A percentile compares a stretch with the other conserved stretches of the same genome.
phyloP scores from a whole-genome alignment of 352 stramenopile species.

The Globisporangium paddicum region DNA sequence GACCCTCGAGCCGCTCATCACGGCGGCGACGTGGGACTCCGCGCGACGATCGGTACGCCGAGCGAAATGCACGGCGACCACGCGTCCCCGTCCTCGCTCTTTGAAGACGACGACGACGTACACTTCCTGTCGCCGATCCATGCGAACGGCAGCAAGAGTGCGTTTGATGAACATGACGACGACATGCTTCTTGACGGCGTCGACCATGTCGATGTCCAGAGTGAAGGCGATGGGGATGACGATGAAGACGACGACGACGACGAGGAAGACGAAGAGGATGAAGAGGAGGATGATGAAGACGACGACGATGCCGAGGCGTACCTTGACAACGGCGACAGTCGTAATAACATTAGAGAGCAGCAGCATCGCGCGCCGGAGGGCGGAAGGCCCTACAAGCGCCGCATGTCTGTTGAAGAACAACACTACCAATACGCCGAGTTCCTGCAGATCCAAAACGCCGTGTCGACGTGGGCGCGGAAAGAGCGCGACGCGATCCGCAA shows the following conservation, averaged over 20 bases:
- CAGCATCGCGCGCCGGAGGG: not conserved
- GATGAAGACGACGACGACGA: slow-evolving; percentile 23
- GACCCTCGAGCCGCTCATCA: not conserved
- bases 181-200: slow-evolving; percentile 31
- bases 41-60: slow-evolving; percentile 3
- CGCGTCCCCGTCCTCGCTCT: slow-evolving; percentile 3
- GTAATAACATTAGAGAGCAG: not conserved
- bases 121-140: slow-evolving; percentile 46
- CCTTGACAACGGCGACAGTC: slow-evolving; percentile 18
- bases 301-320: slow-evolving; percentile 34
- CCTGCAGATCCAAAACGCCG: slow-evolving; percentile 42
- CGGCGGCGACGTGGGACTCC: not conserved
- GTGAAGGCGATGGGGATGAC: slow-evolving; percentile 25
- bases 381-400: slow-evolving; percentile 10
- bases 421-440: slow-evolving; percentile 48
- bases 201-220: not conserved
- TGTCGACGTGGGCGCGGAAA: slow-evolving; percentile 45
- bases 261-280: slow-evolving; percentile 36
- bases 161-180: slow-evolving; percentile 21
- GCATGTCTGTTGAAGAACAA: slow-evolving; percentile 48
- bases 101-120: slow-evolving; percentile 31
- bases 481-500: slow-evolving; percentile 37
- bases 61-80: not conserved
- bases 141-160: slow-evolving; percentile 7
- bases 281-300: slow-evolving; percentile 11